These are phyloP conservation scores for Bruguiera hainesii DNA, from an alignment of 441 rosid species.

Conservation along the genomic window DNA sequence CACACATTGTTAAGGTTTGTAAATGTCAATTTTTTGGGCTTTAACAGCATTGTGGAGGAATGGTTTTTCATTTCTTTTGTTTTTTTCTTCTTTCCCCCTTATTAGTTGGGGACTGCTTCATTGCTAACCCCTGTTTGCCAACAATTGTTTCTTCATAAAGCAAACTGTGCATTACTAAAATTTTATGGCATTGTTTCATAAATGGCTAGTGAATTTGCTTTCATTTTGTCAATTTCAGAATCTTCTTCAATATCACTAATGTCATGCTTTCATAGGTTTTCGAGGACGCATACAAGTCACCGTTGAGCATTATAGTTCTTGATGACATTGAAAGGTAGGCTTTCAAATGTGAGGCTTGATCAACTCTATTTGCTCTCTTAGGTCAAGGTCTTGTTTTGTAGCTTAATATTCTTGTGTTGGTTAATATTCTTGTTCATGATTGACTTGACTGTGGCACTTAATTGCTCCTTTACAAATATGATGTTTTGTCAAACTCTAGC, in stretches of 20 bases:
- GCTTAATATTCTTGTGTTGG: background rate
- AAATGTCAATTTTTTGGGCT: constrained; percentile 9
- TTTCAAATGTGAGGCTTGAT: constrained; percentile 2
- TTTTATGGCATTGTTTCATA: constrained; percentile 12
- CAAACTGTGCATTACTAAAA: background rate
- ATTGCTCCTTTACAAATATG: too few relatives aligned
- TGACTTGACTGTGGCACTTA: too few relatives aligned
- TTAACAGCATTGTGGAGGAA: background rate
- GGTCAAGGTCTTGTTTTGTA: background rate
- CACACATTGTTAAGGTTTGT: constrained; percentile 87
- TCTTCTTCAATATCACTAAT: constrained; percentile 3
- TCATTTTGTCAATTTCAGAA: background rate
- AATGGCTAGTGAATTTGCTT: constrained; percentile 11
- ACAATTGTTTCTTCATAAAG: constrained; percentile 5
- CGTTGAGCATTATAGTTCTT: constrained; percentile 89
- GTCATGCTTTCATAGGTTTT: constrained; percentile 53
- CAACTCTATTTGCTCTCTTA: background rate
- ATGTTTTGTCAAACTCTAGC: too few relatives aligned
- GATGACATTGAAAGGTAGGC: constrained; percentile 92
- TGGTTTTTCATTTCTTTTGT: background rate
- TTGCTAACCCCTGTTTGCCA: background rate
- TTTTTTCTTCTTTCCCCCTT: background rate
- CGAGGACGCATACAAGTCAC: constrained; percentile 98
- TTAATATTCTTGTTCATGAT: too few relatives aligned
- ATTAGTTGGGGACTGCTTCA: background rate